Base-by-base conservation (phyloP, 1,284 basidiomycete genomes). In the Acaromyces ingoldii region DNA sequence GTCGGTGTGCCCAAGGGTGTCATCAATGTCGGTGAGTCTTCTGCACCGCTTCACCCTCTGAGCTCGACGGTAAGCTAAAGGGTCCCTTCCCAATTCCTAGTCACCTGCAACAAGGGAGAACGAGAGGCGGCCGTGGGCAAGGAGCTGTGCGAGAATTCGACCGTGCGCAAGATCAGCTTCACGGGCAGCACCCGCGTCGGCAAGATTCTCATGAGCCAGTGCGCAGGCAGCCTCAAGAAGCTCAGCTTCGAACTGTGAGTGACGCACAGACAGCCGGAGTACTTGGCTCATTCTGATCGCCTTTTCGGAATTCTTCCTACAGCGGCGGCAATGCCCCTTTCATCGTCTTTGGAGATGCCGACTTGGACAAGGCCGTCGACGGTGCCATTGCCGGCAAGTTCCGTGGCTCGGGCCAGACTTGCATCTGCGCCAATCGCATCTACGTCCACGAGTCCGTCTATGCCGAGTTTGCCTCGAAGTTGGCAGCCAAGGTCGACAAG, bases 291-390 rank as follows among this genome's bases (percentile, higher is more conserved):
- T 36, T 11, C 22, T 47, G 15, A 13, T 34, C 13, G 17, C 11
- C 13, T 25, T n/a, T n/a, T 26, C 4, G 25, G 10, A 19, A 7
- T n/a, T 40, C 26, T 4, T 2, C 13, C 10, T 31, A 1, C 6
- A 39, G 46, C 37, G 81, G 81, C 10, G 92, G 92, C 43, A 97
- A 93, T 60, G 83, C 89, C 0, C 87, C 91, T 0, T 93, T 93
- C 77, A 93, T 95, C 62, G 90, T 99, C 6, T 98, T 99, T 73
- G 88, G 91, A 57, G 95, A 98, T 70, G 92, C 92, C 0, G 86
- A 98, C 73, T 82, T 99, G 48, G 88, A 91, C 57, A 85, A 86
- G 49, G 95, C 95, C 24, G 89, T 98, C n/a, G 85, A 86, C 59
- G 91, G 81, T 45, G 89, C 89, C 4, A 82, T 95, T 58, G 71